Percentiles rank a stretch among this genome's conserved stretches.
These are phyloP conservation scores for Pythium graminicola DNA, from an alignment of 352 stramenopile species.

Conservation along the genomic window DNA sequence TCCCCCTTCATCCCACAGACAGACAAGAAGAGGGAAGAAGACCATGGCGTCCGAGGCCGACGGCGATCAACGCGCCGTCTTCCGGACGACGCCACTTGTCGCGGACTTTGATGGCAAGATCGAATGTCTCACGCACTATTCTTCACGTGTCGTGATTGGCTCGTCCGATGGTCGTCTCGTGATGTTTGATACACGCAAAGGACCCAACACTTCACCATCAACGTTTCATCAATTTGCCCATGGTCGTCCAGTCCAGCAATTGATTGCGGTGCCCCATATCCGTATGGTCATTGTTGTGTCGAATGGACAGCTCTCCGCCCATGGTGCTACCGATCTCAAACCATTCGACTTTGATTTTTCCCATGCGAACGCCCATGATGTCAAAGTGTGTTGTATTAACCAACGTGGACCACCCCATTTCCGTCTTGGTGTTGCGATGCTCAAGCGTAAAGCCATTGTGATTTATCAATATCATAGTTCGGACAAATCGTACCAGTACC, in stretches of 20 bases:
- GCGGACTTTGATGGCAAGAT: constrained; percentile 74
- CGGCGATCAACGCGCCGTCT: constrained; percentile 48
- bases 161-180: constrained; percentile 72
- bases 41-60: constrained; percentile 27
- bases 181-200: constrained; percentile 86
- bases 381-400: constrained; percentile 74
- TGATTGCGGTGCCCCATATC: constrained; percentile 81
- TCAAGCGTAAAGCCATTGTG: constrained; percentile 55
- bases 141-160: constrained; percentile 77
- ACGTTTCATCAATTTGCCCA: constrained; percentile 70
- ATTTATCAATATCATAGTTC: constrained; percentile 81
- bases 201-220: constrained; percentile 39
- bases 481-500: constrained; percentile 72
- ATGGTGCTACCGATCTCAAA: constrained; percentile 76
- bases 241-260: constrained; percentile 65
- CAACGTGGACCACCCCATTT: constrained; percentile 81
- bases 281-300: constrained; percentile 80
- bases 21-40: background rate
- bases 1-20: background rate
- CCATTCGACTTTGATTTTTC: constrained; percentile 75
- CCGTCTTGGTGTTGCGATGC: constrained; percentile 58
- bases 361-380: constrained; percentile 62
- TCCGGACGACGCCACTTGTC: constrained; percentile 70
- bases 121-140: constrained; percentile 83
- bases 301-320: constrained; percentile 63